These are phyloP conservation scores for Puccinia hordei DNA, from an alignment of 1,284 basidiomycete genomes.

Conservation along the genomic window DNA sequence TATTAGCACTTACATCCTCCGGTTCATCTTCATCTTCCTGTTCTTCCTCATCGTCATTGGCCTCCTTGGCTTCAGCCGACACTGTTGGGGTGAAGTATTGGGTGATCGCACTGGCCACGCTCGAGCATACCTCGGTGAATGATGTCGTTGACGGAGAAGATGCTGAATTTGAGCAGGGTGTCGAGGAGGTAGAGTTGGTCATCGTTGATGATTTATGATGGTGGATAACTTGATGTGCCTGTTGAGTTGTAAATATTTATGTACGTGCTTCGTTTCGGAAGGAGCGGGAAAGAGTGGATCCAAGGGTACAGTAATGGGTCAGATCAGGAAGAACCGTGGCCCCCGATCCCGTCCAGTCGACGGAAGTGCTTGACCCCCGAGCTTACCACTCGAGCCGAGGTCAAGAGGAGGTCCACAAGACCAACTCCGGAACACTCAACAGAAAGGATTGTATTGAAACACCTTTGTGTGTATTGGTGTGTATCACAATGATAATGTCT, in stretches of 20 bases:
- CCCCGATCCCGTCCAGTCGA: no score
- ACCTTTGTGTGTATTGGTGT: no score
- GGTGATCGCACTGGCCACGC: slow-evolving; percentile 22
- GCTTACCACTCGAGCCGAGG: no score
- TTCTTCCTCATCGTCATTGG: background rate
- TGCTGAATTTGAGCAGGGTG: slow-evolving; percentile 12
- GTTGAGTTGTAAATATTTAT: background rate
- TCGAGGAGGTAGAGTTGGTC: background rate
- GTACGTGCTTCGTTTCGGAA: no score
- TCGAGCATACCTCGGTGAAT: slow-evolving; percentile 38
- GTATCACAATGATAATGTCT: no score
- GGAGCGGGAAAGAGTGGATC: no score
- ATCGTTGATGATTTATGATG: background rate
- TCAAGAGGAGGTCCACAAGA: no score
- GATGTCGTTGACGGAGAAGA: slow-evolving; percentile 1
- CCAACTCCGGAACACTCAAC: no score
- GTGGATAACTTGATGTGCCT: background rate
- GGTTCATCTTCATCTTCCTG: slow-evolving; percentile 45
- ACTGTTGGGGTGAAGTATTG: slow-evolving; percentile 39
- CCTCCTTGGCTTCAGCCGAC: slow-evolving; percentile 25
- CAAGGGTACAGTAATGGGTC: no score
- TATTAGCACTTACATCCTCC: slow-evolving; percentile 32
- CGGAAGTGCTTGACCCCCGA: no score
- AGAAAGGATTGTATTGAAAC: no score
- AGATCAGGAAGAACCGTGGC: no score